Conservation (phyloP, 2,329 filamentous ascomycete genomes). For the Colletotrichum endophyticum region DNA sequence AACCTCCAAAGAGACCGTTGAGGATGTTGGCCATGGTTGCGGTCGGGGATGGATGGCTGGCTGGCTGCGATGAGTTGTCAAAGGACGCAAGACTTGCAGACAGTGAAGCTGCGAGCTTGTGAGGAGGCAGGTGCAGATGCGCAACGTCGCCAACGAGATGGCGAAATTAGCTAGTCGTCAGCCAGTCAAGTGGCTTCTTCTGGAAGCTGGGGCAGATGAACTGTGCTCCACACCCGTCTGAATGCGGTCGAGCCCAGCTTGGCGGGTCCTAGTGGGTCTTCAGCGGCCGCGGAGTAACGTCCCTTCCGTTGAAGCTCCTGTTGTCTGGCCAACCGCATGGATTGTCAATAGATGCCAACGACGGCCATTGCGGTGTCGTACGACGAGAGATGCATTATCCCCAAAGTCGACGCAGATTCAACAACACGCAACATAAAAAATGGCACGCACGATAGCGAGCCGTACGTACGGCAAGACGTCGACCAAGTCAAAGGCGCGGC, state of each 20-base stretch:
- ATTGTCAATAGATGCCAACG: conserved; percentile 14
- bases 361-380: not conserved
- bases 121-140: conserved; percentile 5
- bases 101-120: conserved; percentile 18
- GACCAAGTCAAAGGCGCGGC: conserved; percentile 50
- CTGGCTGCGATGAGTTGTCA: conserved; percentile 23
- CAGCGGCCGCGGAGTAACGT: not conserved
- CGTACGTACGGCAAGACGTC: conserved; percentile 58
- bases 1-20: conserved; percentile 73
- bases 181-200: conserved; percentile 16
- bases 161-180: conserved; percentile 19
- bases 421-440: conserved; percentile 29
- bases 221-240: not conserved
- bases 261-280: not conserved
- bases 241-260: conserved; percentile 10
- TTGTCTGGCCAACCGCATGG: conserved; percentile 5
- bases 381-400: not conserved
- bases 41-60: conserved; percentile 19
- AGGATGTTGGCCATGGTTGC: conserved; percentile 62
- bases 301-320: not conserved
- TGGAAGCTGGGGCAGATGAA: conserved; percentile 14
- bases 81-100: conserved; percentile 16
- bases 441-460: conserved; percentile 47
- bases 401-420: not conserved
- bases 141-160: conserved; percentile 3